These are phyloP conservation scores for Diplodia seriata DNA, from an alignment of 2,329 filamentous ascomycete genomes.

Conservation along the genomic window DNA sequence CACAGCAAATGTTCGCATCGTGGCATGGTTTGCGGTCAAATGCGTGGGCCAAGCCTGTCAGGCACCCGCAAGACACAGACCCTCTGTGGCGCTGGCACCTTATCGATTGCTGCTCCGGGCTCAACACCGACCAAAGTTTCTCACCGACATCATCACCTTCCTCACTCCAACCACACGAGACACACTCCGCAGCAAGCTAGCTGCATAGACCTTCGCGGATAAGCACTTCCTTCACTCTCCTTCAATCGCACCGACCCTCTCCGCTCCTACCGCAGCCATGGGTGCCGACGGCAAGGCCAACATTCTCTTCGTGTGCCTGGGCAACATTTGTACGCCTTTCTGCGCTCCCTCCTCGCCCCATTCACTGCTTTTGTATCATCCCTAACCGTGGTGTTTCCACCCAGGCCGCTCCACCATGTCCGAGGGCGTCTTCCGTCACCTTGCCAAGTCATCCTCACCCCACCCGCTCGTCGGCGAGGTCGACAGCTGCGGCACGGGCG, in stretches of 20 bases:
- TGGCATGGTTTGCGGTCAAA: background rate
- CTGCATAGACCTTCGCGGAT: background rate
- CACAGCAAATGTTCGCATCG: too few species aligned
- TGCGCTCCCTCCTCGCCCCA: background rate
- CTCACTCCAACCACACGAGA: background rate
- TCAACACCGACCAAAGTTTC: conserved; percentile 17
- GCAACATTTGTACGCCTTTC: conserved; percentile 80
- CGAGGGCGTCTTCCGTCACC: conserved; percentile 85
- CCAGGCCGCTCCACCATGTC: conserved; percentile 85
- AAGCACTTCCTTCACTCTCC: too few species aligned
- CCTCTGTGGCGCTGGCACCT: conserved; percentile 4
- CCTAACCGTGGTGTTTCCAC: background rate
- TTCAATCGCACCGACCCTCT: background rate
- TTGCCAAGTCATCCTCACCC: conserved; percentile 58
- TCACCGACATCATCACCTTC: background rate
- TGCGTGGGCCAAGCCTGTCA: conserved; percentile 1
- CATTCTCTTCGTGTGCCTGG: conserved; percentile 93
- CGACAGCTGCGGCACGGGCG: conserved; percentile 90
- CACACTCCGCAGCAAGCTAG: background rate
- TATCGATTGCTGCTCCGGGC: conserved; percentile 17
- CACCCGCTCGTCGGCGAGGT: conserved; percentile 68
- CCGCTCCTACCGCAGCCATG: conserved; percentile 6
- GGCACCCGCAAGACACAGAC: conserved; percentile 6
- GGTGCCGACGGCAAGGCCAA: conserved; percentile 56
- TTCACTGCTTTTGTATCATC: conserved; percentile 45